phyloP scores from a whole-genome alignment of 202 grass and related monocot species.

The Setaria italica region DNA sequence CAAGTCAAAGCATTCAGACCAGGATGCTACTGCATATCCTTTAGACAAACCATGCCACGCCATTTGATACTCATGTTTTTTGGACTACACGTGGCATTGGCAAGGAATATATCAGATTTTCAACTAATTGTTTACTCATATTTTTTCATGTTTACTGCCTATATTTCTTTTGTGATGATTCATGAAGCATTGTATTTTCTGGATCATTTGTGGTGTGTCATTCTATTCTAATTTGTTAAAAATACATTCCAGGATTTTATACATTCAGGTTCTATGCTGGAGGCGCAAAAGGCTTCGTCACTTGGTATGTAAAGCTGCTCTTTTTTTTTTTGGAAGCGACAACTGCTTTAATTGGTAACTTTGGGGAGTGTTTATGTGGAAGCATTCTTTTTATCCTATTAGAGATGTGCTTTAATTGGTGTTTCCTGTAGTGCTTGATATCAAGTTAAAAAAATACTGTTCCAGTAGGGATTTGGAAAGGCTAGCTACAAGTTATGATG shows the following conservation, averaged over 20 bases:
- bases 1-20: conserved; percentile 1
- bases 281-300: conserved; percentile 41
- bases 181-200: conserved; percentile 9
- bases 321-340: background rate
- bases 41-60: background rate
- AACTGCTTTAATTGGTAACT: background rate
- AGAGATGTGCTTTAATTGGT: background rate
- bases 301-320: conserved; percentile 49
- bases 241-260: conserved; percentile 44
- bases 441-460: background rate
- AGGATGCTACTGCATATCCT: background rate
- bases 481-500: background rate
- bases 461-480: conserved; percentile 8
- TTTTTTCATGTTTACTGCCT: conserved; percentile 1
- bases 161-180: conserved; percentile 6
- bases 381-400: background rate
- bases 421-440: background rate
- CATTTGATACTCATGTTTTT: conserved; percentile 3
- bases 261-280: conserved; percentile 38
- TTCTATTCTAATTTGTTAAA: conserved; percentile 19
- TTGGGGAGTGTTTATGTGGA: background rate
- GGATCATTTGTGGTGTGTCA: background rate
- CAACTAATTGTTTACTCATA: background rate
- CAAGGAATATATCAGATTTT: conserved; percentile 19
- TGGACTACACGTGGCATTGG: background rate